These are phyloP conservation scores for Phoma sp. DNA, from an alignment of 2,329 filamentous ascomycete genomes.

Conservation along the genomic window DNA sequence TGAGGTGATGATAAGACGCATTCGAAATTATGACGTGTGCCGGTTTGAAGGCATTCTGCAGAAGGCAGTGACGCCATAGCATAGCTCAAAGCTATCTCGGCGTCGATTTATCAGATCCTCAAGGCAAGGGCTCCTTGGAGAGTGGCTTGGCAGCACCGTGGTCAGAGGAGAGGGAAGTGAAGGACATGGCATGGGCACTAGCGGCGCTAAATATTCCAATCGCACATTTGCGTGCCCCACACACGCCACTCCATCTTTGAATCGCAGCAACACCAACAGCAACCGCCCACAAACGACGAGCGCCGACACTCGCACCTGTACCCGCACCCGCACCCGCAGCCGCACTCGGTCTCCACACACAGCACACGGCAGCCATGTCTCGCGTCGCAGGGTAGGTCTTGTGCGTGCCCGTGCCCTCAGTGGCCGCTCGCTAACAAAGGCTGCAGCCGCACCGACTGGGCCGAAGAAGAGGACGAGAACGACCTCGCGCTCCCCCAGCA, in stretches of 20 bases:
- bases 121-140: too few relatives aligned
- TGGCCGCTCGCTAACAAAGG: conserved; percentile 10
- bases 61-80: too few relatives aligned
- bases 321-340: neutral
- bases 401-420: neutral
- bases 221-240: conserved; percentile 23
- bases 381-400: conserved; percentile 45
- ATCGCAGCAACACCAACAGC: conserved; percentile 14
- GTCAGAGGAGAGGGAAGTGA: neutral
- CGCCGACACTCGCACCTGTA: conserved; percentile 3
- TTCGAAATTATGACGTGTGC: too few relatives aligned
- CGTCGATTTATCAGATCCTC: too few relatives aligned
- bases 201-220: conserved; percentile 17
- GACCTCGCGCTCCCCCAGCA: conserved; percentile 87
- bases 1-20: too few relatives aligned
- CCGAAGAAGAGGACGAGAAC: conserved; percentile 85
- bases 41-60: too few relatives aligned
- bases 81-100: too few relatives aligned
- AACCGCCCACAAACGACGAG: conserved; percentile 6
- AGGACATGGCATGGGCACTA: conserved; percentile 6
- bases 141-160: too few relatives aligned
- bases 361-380: conserved; percentile 38
- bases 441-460: conserved; percentile 77
- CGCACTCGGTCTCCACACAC: conserved; percentile 10
- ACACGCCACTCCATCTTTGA: conserved; percentile 26